Evolutionary conservation across 1,284 basidiomycete species (phyloP).

Genomic region (Cutaneotrichosporon daszewskae): DNA sequence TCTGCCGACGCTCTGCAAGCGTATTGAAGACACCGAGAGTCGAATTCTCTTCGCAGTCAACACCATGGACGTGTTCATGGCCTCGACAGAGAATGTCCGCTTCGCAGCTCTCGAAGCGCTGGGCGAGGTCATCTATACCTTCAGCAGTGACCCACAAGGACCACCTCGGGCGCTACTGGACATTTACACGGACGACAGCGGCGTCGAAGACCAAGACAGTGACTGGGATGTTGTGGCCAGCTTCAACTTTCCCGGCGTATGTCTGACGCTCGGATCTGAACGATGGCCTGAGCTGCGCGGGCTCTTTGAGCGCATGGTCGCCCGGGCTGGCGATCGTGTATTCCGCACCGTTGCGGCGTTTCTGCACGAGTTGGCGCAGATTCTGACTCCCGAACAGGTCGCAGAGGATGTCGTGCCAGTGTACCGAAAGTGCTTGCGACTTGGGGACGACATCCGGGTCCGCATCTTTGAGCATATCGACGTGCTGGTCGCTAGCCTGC

Average conservation of each 20-base stretch:
- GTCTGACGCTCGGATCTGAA: constrained; percentile 68
- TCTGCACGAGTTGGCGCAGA: constrained; percentile 80
- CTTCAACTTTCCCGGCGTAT: constrained; percentile 91
- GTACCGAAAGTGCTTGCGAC: constrained; percentile 60
- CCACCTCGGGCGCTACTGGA: constrained; percentile 74
- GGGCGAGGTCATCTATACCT: constrained; percentile 85
- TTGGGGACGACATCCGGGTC: constrained; percentile 64
- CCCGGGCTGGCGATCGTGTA: constrained; percentile 53
- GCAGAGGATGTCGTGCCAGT: constrained; percentile 65
- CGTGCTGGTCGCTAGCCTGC: constrained; percentile 57
- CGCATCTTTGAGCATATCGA: constrained; percentile 57
- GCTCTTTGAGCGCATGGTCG: constrained; percentile 59
- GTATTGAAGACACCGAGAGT: constrained; percentile 54
- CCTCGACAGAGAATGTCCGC: constrained; percentile 67
- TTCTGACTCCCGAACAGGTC: constrained; percentile 68
- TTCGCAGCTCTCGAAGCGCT: constrained; percentile 79
- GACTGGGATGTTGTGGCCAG: constrained; percentile 81
- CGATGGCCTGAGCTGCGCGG: constrained; percentile 74
- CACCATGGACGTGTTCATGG: constrained; percentile 59
- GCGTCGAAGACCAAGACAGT: constrained; percentile 49
- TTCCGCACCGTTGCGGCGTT: constrained; percentile 61
- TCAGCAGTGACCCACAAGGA: constrained; percentile 59
- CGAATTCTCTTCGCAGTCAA: constrained; percentile 61
- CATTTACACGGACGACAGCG: constrained; percentile 57
- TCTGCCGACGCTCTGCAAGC: constrained; percentile 69